Evolutionary conservation across 169 alveolate species (phyloP), one percentile per base, ranked within the genome.

Genomic region (Cryptosporidium meleagridis): DNA sequence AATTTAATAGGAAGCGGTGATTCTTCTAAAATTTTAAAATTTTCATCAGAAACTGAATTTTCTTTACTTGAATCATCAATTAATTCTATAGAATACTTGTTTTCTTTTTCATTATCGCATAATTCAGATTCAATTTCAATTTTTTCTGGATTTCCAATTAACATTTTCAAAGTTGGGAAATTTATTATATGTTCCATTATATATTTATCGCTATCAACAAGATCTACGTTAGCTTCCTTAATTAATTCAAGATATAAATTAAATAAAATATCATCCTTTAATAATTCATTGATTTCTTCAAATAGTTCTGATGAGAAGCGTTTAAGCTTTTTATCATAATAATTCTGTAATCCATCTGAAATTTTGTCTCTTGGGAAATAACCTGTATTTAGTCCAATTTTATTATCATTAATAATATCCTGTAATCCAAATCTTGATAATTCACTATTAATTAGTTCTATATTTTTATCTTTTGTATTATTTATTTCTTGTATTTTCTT

Each of bases 111-210:
- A 4, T 29, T 35, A 3, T 26, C 29, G 33, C 12, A 33, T 2
- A 65, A 65, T 16, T 65, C 52, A 18, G 2, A 26, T 14, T 65
- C 26, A 26, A 3, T 10, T 2, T 31, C 72, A 37, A 9, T 65
- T 35, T 65, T 31, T 2, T 31, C 72, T 65, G 9, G 53, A 18
- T 14, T 31, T 37, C 33, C 52, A 31, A 2, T 31, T 26, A 65
- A 31, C 72, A 65, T 65, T 14, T n/a, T 65, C 51, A 65, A 65
- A 65, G 48, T 35, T 65, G 72, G 72, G 26, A 65, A 65, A n/a
- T 65, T 44, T 16, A 65, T 65, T 2, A 65, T 4, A 65, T 65
- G 33, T 14, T 65, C 51, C 23, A 65, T 14, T 14, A 65, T 65
- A 65, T 35, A 65, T 16, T 65, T 21, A 37, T 65, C 72, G 29